Evolutionary conservation across 768 basidiomycete genomes (phyloP).

Genomic region (Roridomyces roridus): DNA sequence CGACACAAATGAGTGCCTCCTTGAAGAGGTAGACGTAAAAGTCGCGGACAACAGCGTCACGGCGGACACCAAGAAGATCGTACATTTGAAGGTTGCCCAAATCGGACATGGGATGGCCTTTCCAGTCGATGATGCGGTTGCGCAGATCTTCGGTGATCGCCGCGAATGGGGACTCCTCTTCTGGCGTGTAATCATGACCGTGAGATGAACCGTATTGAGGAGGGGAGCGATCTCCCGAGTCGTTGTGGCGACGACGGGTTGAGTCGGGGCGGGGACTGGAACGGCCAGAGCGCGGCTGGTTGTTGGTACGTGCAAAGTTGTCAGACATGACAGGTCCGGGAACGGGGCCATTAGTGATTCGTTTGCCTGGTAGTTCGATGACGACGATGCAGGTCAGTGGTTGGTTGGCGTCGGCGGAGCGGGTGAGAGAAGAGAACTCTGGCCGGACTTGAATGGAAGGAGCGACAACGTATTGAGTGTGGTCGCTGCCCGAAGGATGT

Average conservation of each 20-base stretch:
- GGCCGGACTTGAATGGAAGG: conserved; percentile 94
- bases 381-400: conserved; percentile 93
- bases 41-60: conserved; percentile 89
- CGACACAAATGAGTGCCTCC: conserved; percentile 98
- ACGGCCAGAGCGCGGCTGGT: conserved; percentile 40
- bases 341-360: conserved; percentile 49
- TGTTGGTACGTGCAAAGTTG: conserved; percentile 41
- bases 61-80: conserved; percentile 87
- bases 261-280: conserved; percentile 50
- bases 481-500: conserved; percentile 43
- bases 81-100: conserved; percentile 92
- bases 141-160: conserved; percentile 89
- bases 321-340: conserved; percentile 63
- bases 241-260: conserved; percentile 29
- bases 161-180: conserved; percentile 79
- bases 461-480: conserved; percentile 79
- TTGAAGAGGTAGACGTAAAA: conserved; percentile 97
- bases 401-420: conserved; percentile 73
- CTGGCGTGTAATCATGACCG: conserved; percentile 30
- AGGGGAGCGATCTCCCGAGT: conserved; percentile 21
- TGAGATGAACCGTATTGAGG: conserved; percentile 39
- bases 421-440: conserved; percentile 84
- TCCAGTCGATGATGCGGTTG: conserved; percentile 94
- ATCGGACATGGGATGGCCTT: conserved; percentile 89
- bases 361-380: conserved; percentile 88